A percentile compares a stretch with the other conserved stretches of the same genome.
phyloP scores from a whole-genome alignment of 441 rosid genomes.

The Populus hybrid region DNA sequence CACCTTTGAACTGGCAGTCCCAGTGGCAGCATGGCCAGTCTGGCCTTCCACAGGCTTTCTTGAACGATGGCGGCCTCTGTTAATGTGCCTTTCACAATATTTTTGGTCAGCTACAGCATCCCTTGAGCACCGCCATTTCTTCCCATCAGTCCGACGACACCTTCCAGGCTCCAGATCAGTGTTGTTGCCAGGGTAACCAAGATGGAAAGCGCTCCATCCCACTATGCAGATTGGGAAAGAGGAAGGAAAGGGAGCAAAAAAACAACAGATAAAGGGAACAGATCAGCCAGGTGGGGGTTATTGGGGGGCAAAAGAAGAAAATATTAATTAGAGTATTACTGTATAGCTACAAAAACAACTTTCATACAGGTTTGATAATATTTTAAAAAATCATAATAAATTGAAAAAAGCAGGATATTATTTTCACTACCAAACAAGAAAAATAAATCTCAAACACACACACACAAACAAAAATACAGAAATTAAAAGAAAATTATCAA shows the following conservation, averaged over 20 bases:
- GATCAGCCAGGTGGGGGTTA: no score
- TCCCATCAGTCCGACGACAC: constrained; percentile 85
- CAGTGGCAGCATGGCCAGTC: constrained; percentile 47
- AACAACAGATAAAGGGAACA: background rate
- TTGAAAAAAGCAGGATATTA: background rate
- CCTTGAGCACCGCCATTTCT: constrained; percentile 91
- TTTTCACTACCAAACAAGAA: no score
- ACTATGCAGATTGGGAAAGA: constrained; percentile 24
- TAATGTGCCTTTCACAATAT: constrained; percentile 79
- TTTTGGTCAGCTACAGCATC: constrained; percentile 75
- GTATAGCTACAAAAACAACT: constrained; percentile 15
- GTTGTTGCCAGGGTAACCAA: constrained; percentile 46
- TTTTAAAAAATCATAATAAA: no score
- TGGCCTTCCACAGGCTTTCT: constrained; percentile 94
- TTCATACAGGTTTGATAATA: background rate
- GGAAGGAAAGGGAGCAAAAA: background rate
- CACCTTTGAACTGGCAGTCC: constrained; percentile 36
- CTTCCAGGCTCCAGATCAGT: constrained; percentile 71
- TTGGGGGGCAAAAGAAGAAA: background rate
- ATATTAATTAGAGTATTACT: background rate
- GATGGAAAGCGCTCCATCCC: constrained; percentile 63
- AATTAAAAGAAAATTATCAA: no score
- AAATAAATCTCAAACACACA: no score
- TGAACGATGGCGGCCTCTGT: constrained; percentile 91
- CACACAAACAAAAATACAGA: background rate